Conservation (phyloP, 352 stramenopile species). For the Phytopythium helicoides region DNA sequence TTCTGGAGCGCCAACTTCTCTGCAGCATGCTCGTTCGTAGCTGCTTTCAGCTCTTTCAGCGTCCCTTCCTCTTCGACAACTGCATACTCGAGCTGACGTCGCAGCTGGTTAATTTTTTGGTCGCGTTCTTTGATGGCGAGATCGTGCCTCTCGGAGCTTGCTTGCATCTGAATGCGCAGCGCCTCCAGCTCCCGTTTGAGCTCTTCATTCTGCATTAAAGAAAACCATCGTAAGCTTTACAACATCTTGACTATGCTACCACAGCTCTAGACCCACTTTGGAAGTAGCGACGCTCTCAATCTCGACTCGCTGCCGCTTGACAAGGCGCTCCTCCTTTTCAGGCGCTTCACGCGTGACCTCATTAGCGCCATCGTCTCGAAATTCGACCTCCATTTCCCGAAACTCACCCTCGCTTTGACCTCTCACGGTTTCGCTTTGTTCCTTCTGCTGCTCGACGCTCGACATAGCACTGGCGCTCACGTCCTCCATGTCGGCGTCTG, state of each 20-base stretch:
- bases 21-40: constrained; percentile 47
- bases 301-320: too few species aligned
- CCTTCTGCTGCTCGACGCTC: constrained; percentile 40
- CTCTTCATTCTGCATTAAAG: constrained; percentile 36
- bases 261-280: too few species aligned
- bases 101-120: constrained; percentile 63
- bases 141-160: constrained; percentile 53
- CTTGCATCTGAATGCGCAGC: constrained; percentile 52
- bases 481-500: constrained; percentile 33
- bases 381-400: too few species aligned
- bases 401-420: too few species aligned
- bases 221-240: neutral
- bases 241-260: too few species aligned
- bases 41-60: constrained; percentile 52
- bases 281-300: constrained; percentile 45
- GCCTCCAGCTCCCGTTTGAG: constrained; percentile 50
- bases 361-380: too few species aligned
- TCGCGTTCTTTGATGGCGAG: constrained; percentile 71
- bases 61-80: constrained; percentile 63
- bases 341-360: too few species aligned
- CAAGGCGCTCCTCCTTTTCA: too few species aligned
- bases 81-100: constrained; percentile 63
- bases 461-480: constrained; percentile 23
- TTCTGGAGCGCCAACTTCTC: constrained; percentile 69
- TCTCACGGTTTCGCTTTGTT: too few species aligned